Percentiles rank a stretch among this genome's conserved stretches.
These are phyloP conservation scores for Starmerella vitae DNA, from an alignment of 805 yeast genomes.

Conservation along the genomic window DNA sequence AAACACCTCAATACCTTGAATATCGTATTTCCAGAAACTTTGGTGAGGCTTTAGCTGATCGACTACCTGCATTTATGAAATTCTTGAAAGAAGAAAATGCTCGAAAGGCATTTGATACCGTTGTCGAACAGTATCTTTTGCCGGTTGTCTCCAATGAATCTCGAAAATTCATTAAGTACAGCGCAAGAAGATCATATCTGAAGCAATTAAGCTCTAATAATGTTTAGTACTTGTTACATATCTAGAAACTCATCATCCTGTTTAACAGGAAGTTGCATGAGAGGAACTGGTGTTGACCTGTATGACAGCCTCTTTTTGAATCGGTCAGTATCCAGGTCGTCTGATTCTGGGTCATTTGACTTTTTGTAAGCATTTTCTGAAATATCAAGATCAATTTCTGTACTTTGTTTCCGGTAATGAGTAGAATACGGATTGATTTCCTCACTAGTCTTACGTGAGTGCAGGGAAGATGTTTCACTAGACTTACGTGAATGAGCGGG, in stretches of 20 bases:
- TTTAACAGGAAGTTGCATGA: neutral
- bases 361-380: no score
- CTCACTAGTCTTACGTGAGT: no score
- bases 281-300: neutral
- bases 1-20: neutral
- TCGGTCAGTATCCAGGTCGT: no score
- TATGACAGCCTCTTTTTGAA: no score
- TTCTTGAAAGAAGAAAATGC: neutral
- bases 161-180: neutral
- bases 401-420: no score
- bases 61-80: slow-evolving; percentile 1
- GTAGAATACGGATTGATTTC: no score
- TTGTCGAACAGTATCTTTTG: neutral
- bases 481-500: no score
- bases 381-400: no score
- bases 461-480: no score
- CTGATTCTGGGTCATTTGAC: no score
- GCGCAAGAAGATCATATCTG: neutral
- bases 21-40: neutral
- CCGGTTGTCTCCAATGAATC: neutral
- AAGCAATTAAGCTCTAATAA: neutral
- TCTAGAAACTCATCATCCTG: slow-evolving; percentile 1
- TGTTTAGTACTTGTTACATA: neutral
- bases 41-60: slow-evolving; percentile 4
- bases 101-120: neutral